Conservation (phyloP, 2,329 filamentous ascomycete species). For the Xylariaceae sp. region DNA sequence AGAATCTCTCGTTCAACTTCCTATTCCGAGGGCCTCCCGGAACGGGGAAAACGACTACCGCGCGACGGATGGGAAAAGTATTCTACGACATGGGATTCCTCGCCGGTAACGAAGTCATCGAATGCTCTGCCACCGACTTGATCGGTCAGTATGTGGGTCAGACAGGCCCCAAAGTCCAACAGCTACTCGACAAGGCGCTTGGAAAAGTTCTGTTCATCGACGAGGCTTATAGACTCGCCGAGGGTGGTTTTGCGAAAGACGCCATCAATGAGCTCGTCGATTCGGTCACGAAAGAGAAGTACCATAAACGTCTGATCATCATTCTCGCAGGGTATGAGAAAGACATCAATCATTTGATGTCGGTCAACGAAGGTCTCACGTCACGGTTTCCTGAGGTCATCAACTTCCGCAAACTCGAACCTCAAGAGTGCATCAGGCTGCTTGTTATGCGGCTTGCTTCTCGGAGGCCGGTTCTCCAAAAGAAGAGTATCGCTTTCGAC, state of each 20-base stretch:
- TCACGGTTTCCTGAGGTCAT: slow-evolving; percentile 61
- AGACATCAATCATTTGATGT: slow-evolving; percentile 61
- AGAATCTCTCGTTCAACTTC: slow-evolving; percentile 52
- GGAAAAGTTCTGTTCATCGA: slow-evolving; percentile 68
- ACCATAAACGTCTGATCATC: slow-evolving; percentile 55
- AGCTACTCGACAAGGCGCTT: slow-evolving; percentile 48
- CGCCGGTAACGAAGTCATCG: slow-evolving; percentile 52
- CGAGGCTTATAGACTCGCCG: slow-evolving; percentile 62
- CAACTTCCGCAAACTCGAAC: not conserved
- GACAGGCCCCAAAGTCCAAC: slow-evolving; percentile 53
- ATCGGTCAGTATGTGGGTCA: slow-evolving; percentile 63
- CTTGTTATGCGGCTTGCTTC: not conserved
- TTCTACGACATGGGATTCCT: slow-evolving; percentile 74
- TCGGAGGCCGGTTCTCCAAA: not conserved
- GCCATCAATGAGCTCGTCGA: slow-evolving; percentile 51
- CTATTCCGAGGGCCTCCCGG: slow-evolving; percentile 55
- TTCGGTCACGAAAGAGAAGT: slow-evolving; percentile 49
- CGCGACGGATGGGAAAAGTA: slow-evolving; percentile 69
- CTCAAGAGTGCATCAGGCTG: not conserved
- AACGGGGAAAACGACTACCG: slow-evolving; percentile 63
- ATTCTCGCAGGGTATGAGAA: slow-evolving; percentile 66
- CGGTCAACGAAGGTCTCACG: slow-evolving; percentile 56
- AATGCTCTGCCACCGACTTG: slow-evolving; percentile 65
- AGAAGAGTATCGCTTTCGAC: not conserved
- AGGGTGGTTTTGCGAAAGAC: slow-evolving; percentile 52